These are phyloP conservation scores for Ceratocystis papillata DNA, from an alignment of 2,329 filamentous ascomycete genomes.

Conservation along the genomic window DNA sequence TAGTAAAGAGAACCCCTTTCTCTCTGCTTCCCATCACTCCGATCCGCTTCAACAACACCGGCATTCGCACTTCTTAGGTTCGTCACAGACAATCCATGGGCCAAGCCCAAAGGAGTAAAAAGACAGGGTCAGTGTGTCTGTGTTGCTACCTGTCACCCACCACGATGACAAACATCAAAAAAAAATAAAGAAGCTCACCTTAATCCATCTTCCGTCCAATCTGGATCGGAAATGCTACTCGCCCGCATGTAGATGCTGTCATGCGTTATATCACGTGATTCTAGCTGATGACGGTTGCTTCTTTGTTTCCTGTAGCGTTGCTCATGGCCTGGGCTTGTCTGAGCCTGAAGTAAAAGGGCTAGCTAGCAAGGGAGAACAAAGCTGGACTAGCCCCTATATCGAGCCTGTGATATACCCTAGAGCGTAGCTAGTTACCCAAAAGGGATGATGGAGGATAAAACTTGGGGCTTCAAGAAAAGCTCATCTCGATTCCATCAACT, in stretches of 20 bases:
- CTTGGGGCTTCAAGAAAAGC: too few relatives aligned
- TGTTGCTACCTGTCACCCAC: constrained; percentile 2
- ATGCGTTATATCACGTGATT: constrained; percentile 6
- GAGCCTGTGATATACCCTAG: neutral
- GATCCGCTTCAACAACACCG: neutral
- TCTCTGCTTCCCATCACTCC: neutral
- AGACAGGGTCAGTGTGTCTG: constrained; percentile 13
- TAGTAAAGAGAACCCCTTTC: neutral
- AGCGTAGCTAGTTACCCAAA: neutral
- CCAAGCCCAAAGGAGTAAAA: constrained; percentile 11
- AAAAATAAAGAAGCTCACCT: constrained; percentile 3
- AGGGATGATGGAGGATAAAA: neutral
- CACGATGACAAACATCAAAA: neutral
- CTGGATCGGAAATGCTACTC: constrained; percentile 2
- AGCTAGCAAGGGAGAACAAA: neutral
- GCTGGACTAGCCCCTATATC: neutral
- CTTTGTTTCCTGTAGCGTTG: neutral
- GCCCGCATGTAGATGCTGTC: constrained; percentile 1
- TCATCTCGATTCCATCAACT: neutral
- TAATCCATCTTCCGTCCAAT: neutral
- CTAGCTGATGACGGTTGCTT: neutral
- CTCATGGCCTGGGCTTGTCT: neutral
- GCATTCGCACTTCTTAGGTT: neutral
- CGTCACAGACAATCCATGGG: neutral
- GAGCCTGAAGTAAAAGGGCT: neutral